These are phyloP conservation scores for Trichopus zeylanicus DNA, from an alignment of 116 monocot species.

Conservation along the genomic window DNA sequence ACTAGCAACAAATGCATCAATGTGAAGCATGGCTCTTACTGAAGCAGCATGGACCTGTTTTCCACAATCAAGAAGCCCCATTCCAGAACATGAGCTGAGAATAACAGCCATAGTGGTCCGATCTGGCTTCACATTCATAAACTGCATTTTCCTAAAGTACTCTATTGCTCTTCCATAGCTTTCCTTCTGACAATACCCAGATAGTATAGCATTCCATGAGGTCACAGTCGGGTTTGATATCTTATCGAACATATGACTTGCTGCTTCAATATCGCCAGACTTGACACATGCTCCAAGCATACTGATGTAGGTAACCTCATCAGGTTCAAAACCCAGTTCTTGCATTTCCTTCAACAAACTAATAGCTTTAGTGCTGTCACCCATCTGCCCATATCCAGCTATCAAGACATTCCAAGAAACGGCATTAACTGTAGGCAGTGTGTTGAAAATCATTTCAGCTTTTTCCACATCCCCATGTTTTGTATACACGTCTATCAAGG, in stretches of 20 bases:
- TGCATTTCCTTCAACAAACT: constrained; percentile 44
- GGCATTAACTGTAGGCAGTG: constrained; percentile 35
- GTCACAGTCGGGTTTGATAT: constrained; percentile 48
- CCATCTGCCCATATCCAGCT: constrained; percentile 56
- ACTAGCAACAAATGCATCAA: constrained; percentile 73
- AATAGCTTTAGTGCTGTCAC: constrained; percentile 43
- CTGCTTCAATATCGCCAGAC: constrained; percentile 43
- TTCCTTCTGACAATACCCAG: constrained; percentile 61
- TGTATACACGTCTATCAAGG: constrained; percentile 64
- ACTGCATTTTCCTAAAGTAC: constrained; percentile 68
- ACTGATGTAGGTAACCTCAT: constrained; percentile 65
- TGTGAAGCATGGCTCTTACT: constrained; percentile 34
- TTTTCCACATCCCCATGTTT: constrained; percentile 46
- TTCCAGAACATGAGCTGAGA: constrained; percentile 62
- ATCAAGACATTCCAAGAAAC: constrained; percentile 90
- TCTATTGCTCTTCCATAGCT: constrained; percentile 34
- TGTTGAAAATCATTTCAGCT: constrained; percentile 42
- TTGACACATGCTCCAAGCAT: constrained; percentile 54
- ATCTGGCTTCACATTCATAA: constrained; percentile 41
- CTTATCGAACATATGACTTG: constrained; percentile 48
- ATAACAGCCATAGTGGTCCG: constrained; percentile 63
- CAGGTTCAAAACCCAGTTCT: constrained; percentile 39
- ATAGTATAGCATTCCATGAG: constrained; percentile 69
- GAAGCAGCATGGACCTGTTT: constrained; percentile 68
- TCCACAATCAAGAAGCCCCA: constrained; percentile 42